Evolutionary conservation across 768 basidiomycete genomes (phyloP).

Genomic region (Xerocomellus amylosporus): DNA sequence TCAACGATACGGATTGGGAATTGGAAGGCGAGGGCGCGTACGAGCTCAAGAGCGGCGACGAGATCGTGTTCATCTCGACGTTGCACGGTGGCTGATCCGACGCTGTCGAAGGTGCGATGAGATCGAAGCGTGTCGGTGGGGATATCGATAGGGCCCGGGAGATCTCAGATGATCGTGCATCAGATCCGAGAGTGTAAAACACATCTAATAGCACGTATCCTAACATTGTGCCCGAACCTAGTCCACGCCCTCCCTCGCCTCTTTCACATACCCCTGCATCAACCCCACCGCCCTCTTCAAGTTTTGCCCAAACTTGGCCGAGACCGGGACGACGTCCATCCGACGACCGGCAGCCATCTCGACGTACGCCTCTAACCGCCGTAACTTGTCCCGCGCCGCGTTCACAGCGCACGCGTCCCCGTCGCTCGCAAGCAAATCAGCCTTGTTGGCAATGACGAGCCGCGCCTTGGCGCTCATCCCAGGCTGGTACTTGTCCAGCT

Average conservation of each 20-base stretch:
- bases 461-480: constrained; percentile 76
- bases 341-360: constrained; percentile 36
- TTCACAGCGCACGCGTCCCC: constrained; percentile 47
- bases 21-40: constrained; percentile 93
- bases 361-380: constrained; percentile 55
- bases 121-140: background rate
- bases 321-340: constrained; percentile 75
- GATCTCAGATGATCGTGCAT: background rate
- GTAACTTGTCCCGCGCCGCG: constrained; percentile 56
- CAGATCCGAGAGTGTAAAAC: background rate
- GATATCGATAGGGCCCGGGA: background rate
- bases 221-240: background rate
- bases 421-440: constrained; percentile 67
- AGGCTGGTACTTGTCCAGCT: constrained; percentile 77
- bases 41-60: constrained; percentile 70
- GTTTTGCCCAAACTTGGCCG: constrained; percentile 86
- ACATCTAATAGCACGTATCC: background rate
- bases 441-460: constrained; percentile 93
- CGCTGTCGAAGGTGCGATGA: too few species aligned
- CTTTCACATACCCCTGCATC: constrained; percentile 64
- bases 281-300: constrained; percentile 62
- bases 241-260: constrained; percentile 34
- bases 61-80: constrained; percentile 95
- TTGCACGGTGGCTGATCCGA: constrained; percentile 60
- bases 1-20: constrained; percentile 98